phyloP scores from a whole-genome alignment of 2,329 filamentous ascomycete genomes.

The Monilinia laxa region DNA sequence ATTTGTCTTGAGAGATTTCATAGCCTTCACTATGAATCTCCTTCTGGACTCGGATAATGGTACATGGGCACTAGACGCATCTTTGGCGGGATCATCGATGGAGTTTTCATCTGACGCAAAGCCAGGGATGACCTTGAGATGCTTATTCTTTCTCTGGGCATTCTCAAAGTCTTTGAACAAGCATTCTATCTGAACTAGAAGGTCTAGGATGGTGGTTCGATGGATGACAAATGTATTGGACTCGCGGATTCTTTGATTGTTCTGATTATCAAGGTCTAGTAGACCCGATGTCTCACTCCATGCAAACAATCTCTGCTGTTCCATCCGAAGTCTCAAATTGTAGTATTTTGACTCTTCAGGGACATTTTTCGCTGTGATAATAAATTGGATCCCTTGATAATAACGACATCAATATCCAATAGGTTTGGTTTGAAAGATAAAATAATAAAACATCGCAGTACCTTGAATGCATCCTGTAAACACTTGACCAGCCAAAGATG shows the following conservation, averaged over 20 bases:
- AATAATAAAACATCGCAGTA: conserved; percentile 20
- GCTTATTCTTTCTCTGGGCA: conserved; percentile 44
- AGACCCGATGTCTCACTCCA: conserved; percentile 52
- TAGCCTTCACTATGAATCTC: conserved; percentile 48
- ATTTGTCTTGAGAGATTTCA: conserved; percentile 43
- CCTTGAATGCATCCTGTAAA: conserved; percentile 50
- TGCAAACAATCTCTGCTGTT: conserved; percentile 51
- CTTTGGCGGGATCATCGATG: conserved; percentile 44
- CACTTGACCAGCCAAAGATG: conserved; percentile 48
- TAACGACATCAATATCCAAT: conserved; percentile 23
- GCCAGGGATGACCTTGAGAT: conserved; percentile 41
- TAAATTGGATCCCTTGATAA: conserved; percentile 47
- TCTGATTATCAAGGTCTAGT: conserved; percentile 45
- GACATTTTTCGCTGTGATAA: conserved; percentile 49
- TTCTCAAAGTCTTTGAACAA: conserved; percentile 50
- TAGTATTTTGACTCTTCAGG: conserved; percentile 51
- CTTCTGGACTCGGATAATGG: conserved; percentile 46
- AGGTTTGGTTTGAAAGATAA: conserved; percentile 6
- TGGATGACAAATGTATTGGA: conserved; percentile 51
- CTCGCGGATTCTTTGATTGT: conserved; percentile 46
- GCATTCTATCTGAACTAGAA: conserved; percentile 49
- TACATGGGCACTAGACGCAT: conserved; percentile 48
- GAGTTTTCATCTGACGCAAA: conserved; percentile 35
- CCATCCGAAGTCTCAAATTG: conserved; percentile 50
- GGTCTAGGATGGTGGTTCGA: conserved; percentile 50